Base-by-base conservation (phyloP, 1,139 yeast genomes). In the Martiniozyma asiatica region DNA sequence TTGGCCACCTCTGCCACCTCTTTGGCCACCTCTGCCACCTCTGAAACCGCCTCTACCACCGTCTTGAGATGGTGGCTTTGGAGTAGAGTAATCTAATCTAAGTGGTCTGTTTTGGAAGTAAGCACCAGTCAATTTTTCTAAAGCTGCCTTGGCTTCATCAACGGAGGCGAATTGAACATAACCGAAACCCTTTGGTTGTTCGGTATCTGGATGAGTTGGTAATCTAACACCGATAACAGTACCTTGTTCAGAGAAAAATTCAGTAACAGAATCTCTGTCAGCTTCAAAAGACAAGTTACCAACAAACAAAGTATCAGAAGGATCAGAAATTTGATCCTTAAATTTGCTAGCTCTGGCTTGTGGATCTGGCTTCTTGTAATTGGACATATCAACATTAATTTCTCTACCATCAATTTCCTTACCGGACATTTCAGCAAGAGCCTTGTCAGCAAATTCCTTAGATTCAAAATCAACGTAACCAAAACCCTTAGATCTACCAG, bases 131-230 rank as follows among this genome's bases (percentile, higher is more conserved):
- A 87, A 62, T 36, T 80, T 87, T 43, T 79, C 87, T 44, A 81
- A 63, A 36, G 97, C 97, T 40, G 76, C 71, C 63, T 79, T 73
- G 45, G 98, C 97, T 56, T 84, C 94, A 31, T 87, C 97, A 42
- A 80, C 65, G 34, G 77, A 67, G 25, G 79, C 66, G 56, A 73
- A 87, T 65, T 89, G 97, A 38, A 89, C 94, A 61, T 89, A 89
- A 45, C 97, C 98, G 64, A 89, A 89, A 45, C 98, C 98, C 73
- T 89, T 89, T 59, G 94, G 94, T 64, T 87, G 96, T 58, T 85
- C 94, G 44, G 97, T 85, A 60, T 87, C 97, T 53, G 95, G 97
- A 63, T 87, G 93, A 30, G 97, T 87, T 59, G 98, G 98, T 48
- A 89, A 66, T 67, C 98, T 77, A 50, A 87, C 87, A 38, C 93